Conservation (phyloP, 2,329 filamentous ascomycete species). For the Sclerotinia spermophila region DNA sequence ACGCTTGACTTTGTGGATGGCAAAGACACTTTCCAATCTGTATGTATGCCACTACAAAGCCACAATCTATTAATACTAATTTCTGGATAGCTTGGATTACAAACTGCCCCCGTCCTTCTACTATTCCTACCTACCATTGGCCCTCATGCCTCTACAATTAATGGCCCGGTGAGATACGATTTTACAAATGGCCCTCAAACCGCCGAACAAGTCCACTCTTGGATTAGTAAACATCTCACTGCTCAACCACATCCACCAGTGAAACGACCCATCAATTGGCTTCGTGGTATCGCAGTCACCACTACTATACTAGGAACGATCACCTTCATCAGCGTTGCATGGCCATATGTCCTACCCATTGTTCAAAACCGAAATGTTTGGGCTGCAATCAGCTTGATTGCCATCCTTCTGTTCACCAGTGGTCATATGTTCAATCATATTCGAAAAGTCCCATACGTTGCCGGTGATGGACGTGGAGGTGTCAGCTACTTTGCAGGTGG, state of each 20-base stretch:
- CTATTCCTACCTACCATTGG: slow-evolving; percentile 84
- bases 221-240: slow-evolving; percentile 77
- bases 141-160: slow-evolving; percentile 67
- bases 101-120: slow-evolving; percentile 88
- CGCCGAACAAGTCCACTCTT: slow-evolving; percentile 75
- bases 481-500: slow-evolving; percentile 87
- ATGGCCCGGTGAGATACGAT: slow-evolving; percentile 74
- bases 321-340: slow-evolving; percentile 67
- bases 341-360: slow-evolving; percentile 75
- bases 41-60: slow-evolving; percentile 41
- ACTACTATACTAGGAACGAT: slow-evolving; percentile 66
- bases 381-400: slow-evolving; percentile 84
- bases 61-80: slow-evolving; percentile 17
- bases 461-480: slow-evolving; percentile 77
- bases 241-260: slow-evolving; percentile 73
- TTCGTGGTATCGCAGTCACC: slow-evolving; percentile 64
- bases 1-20: slow-evolving; percentile 87
- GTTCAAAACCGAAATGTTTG: slow-evolving; percentile 90
- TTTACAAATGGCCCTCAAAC: slow-evolving; percentile 70
- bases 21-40: slow-evolving; percentile 79
- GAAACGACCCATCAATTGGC: slow-evolving; percentile 81
- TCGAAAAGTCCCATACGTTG: slow-evolving; percentile 88
- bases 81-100: slow-evolving; percentile 70
- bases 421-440: slow-evolving; percentile 99
- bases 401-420: slow-evolving; percentile 87